Conservation (phyloP, 2,329 filamentous ascomycete genomes). For the Hymenoscyphus fraxineus region DNA sequence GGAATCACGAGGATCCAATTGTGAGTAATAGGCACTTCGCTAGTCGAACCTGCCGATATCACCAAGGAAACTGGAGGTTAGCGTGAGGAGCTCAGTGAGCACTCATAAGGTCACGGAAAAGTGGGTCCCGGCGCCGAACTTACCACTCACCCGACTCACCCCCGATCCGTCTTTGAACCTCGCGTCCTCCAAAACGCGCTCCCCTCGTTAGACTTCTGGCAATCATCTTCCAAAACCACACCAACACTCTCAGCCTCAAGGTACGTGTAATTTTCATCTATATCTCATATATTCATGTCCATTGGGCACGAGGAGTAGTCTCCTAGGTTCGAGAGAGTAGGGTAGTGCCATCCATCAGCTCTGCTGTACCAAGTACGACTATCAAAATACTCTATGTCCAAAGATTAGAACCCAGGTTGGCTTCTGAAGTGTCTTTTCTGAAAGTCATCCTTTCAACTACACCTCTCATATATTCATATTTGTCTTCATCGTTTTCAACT, state of each 20-base stretch:
- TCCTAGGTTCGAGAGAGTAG: background rate
- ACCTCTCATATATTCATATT: background rate
- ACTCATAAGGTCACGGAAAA: background rate
- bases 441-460: background rate
- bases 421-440: background rate
- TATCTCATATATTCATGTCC: background rate
- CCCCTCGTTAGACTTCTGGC: background rate
- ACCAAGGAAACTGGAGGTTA: no score
- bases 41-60: no score
- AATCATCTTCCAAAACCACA: conserved; percentile 3
- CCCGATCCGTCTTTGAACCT: background rate
- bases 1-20: no score
- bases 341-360: background rate
- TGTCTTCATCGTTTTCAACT: background rate
- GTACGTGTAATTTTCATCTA: conserved; percentile 10
- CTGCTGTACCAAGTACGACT: background rate
- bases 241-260: conserved; percentile 6
- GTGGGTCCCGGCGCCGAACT: background rate
- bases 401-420: background rate
- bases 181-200: conserved; percentile 1
- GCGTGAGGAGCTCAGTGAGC: no score
- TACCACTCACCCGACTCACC: background rate
- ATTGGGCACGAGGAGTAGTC: background rate
- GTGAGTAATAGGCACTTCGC: no score
- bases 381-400: background rate